phyloP scores from a whole-genome alignment of 495 filamentous ascomycete species.

The Penicillium silybi region DNA sequence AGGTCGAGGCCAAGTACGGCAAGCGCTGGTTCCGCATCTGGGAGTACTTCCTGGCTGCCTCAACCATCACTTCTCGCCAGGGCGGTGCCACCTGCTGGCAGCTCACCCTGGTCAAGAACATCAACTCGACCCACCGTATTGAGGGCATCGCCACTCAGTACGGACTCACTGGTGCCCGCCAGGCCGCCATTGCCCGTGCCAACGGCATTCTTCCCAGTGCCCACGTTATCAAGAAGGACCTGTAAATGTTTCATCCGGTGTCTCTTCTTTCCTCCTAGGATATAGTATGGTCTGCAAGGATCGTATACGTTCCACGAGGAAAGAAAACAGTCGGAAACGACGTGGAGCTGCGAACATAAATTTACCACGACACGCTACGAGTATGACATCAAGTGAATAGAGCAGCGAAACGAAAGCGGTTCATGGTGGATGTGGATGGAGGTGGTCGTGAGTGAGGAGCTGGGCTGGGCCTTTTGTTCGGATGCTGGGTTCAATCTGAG shows the following conservation, averaged over 20 bases:
- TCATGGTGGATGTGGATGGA: neutral
- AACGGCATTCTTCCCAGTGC: constrained; percentile 41
- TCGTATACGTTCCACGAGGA: neutral
- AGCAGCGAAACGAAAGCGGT: neutral
- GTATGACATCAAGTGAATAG: constrained; percentile 13
- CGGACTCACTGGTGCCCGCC: constrained; percentile 65
- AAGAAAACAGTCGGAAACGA: neutral
- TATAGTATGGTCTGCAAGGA: neutral
- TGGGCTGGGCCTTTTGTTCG: neutral
- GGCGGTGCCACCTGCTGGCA: constrained; percentile 94
- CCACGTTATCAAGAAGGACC: constrained; percentile 35
- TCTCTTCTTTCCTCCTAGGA: constrained; percentile 4
- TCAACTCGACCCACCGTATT: constrained; percentile 92
- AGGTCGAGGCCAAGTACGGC: constrained; percentile 93
- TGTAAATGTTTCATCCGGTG: constrained; percentile 15
- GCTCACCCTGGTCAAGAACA: constrained; percentile 93
- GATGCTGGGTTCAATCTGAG: no score
- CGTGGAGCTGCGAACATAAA: constrained; percentile 2
- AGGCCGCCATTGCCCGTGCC: constrained; percentile 36
- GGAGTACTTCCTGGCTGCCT: constrained; percentile 95
- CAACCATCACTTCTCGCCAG: constrained; percentile 91
- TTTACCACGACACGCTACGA: constrained; percentile 6
- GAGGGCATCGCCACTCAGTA: constrained; percentile 79
- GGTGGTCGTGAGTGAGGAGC: neutral
- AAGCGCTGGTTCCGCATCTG: constrained; percentile 96